Evolutionary conservation across 768 basidiomycete genomes (phyloP), one percentile per base, ranked within the genome.

Genomic region (Galerina sulciceps): DNA sequence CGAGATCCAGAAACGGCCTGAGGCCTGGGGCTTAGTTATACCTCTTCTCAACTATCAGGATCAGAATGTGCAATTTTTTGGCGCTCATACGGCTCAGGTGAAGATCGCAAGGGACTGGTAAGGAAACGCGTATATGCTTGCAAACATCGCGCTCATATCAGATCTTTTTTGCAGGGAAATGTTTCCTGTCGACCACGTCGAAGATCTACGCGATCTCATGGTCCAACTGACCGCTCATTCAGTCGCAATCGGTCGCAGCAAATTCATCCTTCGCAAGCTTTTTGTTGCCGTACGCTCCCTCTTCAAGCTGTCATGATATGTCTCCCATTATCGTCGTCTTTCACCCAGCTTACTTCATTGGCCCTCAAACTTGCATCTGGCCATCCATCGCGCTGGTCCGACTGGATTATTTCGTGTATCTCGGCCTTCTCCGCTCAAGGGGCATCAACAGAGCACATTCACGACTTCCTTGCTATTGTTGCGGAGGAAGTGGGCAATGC

Each of bases 81-180:
- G 94, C 2, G 94, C 95, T 4, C 95, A 97, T 66, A 97, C 93
- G 0, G 85, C 90, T 2, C 93, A 96, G 69, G 91, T 96, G 60
- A 98, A 98, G 82, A 93, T 96, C 62, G 87, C 90, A 13, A 79
- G 95, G 62, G 95, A 96, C 71, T 96, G 94, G 94, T 95, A 70
- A 62, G 83, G 71, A 43, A 22, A 23, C 53, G 42, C 34, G 34
- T 48, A 40, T 18, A 20, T 45, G 11, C 14, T 48, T 20, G 36
- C 34, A 15, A 42, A 44, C 51, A 10, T 59, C n/a, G 38, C 13
- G 45, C 55, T 44, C 47, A 69, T 51, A 57, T 37, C 34, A 20
- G 23, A 11, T 22, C 13, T 34, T 51, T 59, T 45, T 41, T 9
- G 34, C 55, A 94, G 94, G 94, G 88, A 87, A n/a, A 72, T 81